phyloP scores from a whole-genome alignment of 2,329 filamentous ascomycete species.

The Hymenoscyphus repandus region DNA sequence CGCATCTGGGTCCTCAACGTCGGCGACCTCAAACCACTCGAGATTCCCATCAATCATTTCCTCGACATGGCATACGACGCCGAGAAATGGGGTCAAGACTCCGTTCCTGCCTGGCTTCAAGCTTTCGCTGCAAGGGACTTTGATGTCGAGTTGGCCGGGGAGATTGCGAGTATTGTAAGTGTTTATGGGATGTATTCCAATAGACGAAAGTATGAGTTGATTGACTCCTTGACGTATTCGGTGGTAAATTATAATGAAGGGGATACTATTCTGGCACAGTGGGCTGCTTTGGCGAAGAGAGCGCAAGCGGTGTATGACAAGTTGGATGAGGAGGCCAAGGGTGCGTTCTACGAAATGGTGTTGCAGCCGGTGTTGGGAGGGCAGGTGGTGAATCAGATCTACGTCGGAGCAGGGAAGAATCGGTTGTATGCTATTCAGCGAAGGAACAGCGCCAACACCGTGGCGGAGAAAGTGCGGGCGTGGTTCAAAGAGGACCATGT shows the following conservation, averaged over 20 bases:
- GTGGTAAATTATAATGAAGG: slow-evolving; percentile 61
- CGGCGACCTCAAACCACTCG: slow-evolving; percentile 55
- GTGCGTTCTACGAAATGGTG: slow-evolving; percentile 59
- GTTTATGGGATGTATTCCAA: slow-evolving; percentile 53
- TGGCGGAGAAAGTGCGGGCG: slow-evolving; percentile 47
- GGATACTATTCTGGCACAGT: slow-evolving; percentile 50
- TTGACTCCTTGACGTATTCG: slow-evolving; percentile 54
- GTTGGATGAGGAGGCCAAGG: slow-evolving; percentile 43
- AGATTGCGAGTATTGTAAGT: slow-evolving; percentile 47
- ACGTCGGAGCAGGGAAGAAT: slow-evolving; percentile 46
- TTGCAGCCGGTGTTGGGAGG: slow-evolving; percentile 56
- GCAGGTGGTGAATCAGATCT: slow-evolving; percentile 49
- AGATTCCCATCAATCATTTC: slow-evolving; percentile 51
- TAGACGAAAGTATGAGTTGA: slow-evolving; percentile 56
- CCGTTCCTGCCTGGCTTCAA: slow-evolving; percentile 49
- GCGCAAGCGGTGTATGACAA: slow-evolving; percentile 52
- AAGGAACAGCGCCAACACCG: slow-evolving; percentile 49
- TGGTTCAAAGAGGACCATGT: slow-evolving; percentile 53
- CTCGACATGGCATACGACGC: slow-evolving; percentile 62
- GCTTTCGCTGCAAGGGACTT: slow-evolving; percentile 56
- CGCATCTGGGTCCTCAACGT: slow-evolving; percentile 59
- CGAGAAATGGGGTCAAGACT: slow-evolving; percentile 49
- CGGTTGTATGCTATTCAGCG: slow-evolving; percentile 50
- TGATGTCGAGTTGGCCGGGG: slow-evolving; percentile 39
- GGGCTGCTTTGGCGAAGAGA: slow-evolving; percentile 45